A percentile compares a stretch with the other conserved stretches of the same genome.
These are phyloP conservation scores for Toxicodendron radicans DNA, from an alignment of 345 rosid species.

Conservation along the genomic window DNA sequence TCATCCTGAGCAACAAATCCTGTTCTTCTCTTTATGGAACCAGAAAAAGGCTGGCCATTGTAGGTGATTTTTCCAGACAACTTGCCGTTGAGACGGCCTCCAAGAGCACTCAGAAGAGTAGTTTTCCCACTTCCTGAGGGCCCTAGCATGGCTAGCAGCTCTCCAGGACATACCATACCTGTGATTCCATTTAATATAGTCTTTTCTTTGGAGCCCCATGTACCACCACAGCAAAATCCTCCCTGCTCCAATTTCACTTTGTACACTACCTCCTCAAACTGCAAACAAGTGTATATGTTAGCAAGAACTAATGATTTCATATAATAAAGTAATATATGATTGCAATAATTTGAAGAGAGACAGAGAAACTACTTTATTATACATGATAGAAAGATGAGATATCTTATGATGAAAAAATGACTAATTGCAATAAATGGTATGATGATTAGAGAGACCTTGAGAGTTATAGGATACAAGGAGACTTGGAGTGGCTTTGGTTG, in stretches of 20 bases:
- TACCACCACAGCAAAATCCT: slow-evolving; percentile 46
- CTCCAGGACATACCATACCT: slow-evolving; percentile 87
- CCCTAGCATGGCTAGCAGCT: slow-evolving; percentile 93
- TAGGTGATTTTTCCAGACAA: slow-evolving; percentile 81
- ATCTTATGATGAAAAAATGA: neutral
- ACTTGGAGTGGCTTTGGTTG: slow-evolving; percentile 41
- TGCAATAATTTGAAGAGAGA: neutral
- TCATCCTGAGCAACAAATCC: slow-evolving; percentile 97
- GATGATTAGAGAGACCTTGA: slow-evolving; percentile 55
- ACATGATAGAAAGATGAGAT: neutral
- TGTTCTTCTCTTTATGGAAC: slow-evolving; percentile 66
- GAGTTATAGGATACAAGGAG: slow-evolving; percentile 56
- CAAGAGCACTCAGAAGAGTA: slow-evolving; percentile 94
- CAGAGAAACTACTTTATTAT: neutral
- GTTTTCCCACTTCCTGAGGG: slow-evolving; percentile 99
- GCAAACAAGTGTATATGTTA: slow-evolving; percentile 12
- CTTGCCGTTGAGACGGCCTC: slow-evolving; percentile 80
- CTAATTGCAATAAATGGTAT: neutral
- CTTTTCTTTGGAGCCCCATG: slow-evolving; percentile 68
- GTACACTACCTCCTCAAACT: slow-evolving; percentile 95
- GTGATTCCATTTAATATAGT: slow-evolving; percentile 78
- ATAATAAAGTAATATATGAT: no score
- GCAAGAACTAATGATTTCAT: neutral
- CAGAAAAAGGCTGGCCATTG: slow-evolving; percentile 87
- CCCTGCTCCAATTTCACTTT: slow-evolving; percentile 69